Conservation (phyloP, 2,329 filamentous ascomycete species). For the Grosmannia serpens region DNA sequence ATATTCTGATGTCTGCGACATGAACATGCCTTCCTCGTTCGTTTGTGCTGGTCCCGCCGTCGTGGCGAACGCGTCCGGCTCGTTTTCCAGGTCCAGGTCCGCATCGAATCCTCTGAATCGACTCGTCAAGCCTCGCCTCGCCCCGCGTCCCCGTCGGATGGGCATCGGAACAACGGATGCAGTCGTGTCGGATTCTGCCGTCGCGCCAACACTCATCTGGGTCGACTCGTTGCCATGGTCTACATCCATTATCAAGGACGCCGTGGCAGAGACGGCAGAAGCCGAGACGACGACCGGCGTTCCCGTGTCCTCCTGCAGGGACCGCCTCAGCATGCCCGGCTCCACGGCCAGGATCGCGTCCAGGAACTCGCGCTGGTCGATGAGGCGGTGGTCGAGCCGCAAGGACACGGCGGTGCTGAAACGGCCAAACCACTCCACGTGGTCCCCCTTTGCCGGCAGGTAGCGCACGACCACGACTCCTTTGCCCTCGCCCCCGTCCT, state of each 20-base stretch:
- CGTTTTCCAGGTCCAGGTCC: conserved; percentile 27
- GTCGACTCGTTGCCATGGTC: conserved; percentile 15
- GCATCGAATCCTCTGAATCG: conserved; percentile 65
- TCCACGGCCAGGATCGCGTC: conserved; percentile 80
- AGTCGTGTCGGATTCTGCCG: conserved; percentile 4
- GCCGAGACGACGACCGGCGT: not conserved
- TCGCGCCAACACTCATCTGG: conserved; percentile 11
- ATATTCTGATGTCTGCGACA: conserved; percentile 37
- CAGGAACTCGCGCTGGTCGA: conserved; percentile 84
- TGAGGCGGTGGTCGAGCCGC: conserved; percentile 65
- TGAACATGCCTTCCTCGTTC: conserved; percentile 35
- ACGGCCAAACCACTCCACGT: conserved; percentile 54
- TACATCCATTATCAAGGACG: conserved; percentile 14
- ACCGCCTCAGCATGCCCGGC: conserved; percentile 56
- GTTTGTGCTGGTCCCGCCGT: conserved; percentile 1
- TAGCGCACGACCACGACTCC: conserved; percentile 73
- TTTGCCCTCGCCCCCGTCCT: conserved; percentile 50
- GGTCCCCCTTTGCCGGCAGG: conserved; percentile 42
- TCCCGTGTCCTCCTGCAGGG: conserved; percentile 42
- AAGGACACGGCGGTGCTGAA: conserved; percentile 60
- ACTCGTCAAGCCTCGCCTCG: conserved; percentile 17
- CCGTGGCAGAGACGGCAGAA: not conserved
- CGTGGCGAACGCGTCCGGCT: not conserved
- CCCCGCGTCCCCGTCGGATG: not conserved
- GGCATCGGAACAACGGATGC: not conserved